Evolutionary conservation across 495 filamentous ascomycete genomes (phyloP).

Genomic region (Extremus antarcticus): DNA sequence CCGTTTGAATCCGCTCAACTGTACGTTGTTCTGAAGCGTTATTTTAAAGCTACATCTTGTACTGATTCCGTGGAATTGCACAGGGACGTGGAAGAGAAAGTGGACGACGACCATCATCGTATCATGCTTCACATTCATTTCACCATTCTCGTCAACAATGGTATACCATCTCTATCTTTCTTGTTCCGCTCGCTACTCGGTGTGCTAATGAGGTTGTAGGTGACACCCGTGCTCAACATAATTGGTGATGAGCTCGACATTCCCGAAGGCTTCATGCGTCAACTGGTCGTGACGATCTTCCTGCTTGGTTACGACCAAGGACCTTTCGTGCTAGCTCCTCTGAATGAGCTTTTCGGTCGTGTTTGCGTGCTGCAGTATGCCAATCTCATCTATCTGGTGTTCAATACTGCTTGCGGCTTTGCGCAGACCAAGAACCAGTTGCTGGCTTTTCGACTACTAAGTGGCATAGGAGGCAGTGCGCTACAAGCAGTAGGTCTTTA

Average conservation of each 20-base stretch:
- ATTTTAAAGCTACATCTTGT: too few species aligned
- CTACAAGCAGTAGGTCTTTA: conserved; percentile 37
- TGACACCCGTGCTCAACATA: conserved; percentile 10
- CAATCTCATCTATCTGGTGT: conserved; percentile 44
- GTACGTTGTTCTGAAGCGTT: too few species aligned
- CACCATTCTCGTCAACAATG: conserved; percentile 21
- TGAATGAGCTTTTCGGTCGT: conserved; percentile 54
- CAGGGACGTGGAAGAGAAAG: conserved; percentile 4
- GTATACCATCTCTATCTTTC: too few species aligned
- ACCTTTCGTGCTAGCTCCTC: conserved; percentile 47
- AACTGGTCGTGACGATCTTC: conserved; percentile 18
- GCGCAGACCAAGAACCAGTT: conserved; percentile 42
- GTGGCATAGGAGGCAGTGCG: conserved; percentile 41
- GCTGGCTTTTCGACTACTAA: conserved; percentile 46
- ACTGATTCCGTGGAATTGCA: too few species aligned
- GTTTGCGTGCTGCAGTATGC: conserved; percentile 39
- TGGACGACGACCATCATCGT: conserved; percentile 20
- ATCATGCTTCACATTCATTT: conserved; percentile 18
- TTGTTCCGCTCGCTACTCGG: too few species aligned
- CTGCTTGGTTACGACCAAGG: conserved; percentile 25
- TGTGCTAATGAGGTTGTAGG: too few species aligned
- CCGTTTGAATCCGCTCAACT: conserved; percentile 20
- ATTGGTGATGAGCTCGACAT: conserved; percentile 12
- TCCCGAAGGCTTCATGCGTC: not conserved
- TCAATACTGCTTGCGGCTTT: conserved; percentile 45